Conservation (phyloP, 2,329 filamentous ascomycete species). For the Anisogramma anomala region DNA sequence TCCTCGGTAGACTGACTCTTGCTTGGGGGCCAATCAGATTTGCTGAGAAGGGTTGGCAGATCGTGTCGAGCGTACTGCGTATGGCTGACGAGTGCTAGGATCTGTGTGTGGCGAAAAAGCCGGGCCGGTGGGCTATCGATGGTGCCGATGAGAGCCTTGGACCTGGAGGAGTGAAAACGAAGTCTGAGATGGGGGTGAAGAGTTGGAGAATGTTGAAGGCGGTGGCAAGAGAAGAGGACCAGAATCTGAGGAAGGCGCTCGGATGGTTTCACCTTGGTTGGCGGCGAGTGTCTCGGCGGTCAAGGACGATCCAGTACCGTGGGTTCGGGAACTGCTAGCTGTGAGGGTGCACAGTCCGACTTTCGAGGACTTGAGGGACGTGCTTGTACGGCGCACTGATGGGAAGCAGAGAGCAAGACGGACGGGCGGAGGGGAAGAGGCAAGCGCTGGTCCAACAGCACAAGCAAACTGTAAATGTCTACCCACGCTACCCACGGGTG, state of each 20-base stretch:
- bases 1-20: background rate
- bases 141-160: background rate
- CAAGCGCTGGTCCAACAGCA: background rate
- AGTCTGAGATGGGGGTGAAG: too few species aligned
- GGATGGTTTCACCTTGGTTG: background rate
- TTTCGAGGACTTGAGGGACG: background rate
- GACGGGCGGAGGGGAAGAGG: background rate
- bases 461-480: constrained; percentile 1
- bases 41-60: too few species aligned
- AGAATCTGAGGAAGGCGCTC: background rate
- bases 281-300: constrained; percentile 5
- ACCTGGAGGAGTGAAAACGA: too few species aligned
- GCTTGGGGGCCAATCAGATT: background rate
- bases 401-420: too few species aligned
- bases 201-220: background rate
- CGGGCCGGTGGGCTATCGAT: background rate
- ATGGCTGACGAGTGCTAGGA: background rate
- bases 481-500: too few species aligned
- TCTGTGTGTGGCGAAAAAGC: background rate
- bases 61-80: too few species aligned
- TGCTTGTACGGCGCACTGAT: too few species aligned
- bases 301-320: constrained; percentile 4
- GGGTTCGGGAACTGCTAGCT: constrained; percentile 1
- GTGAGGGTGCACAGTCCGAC: background rate
- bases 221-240: background rate